Conservation (phyloP, 31 red algal genomes). For the Odonthalia washingtoniensis region DNA sequence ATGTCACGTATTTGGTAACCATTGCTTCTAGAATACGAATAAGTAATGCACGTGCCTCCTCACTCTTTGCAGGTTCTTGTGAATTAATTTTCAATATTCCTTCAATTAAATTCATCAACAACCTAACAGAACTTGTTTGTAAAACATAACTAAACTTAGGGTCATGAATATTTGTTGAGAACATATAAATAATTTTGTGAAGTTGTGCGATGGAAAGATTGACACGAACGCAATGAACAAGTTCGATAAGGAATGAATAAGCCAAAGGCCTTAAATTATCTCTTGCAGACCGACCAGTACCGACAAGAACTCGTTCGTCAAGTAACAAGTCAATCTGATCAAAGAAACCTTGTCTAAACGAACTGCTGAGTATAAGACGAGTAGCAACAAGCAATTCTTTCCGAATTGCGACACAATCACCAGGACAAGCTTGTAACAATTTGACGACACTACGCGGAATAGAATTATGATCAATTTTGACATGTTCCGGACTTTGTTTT, state of each 20-base stretch:
- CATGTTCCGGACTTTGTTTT: constrained; percentile 77
- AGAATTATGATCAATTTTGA: constrained; percentile 74
- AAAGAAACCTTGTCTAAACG: constrained; percentile 88
- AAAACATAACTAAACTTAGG: constrained; percentile 77
- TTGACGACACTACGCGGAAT: constrained; percentile 92
- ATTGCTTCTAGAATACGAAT: constrained; percentile 95
- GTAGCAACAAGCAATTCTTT: constrained; percentile 94
- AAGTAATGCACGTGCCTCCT: constrained; percentile 72
- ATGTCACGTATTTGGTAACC: constrained; percentile 77
- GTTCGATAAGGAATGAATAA: constrained; percentile 98
- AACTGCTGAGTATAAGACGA: constrained; percentile 85
- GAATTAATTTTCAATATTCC: constrained; percentile 78
- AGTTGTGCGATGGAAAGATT: constrained; percentile 82
- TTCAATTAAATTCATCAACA: constrained; percentile 95
- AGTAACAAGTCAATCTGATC: constrained; percentile 91
- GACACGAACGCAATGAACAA: constrained; percentile 92
- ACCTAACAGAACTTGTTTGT: constrained; percentile 92
- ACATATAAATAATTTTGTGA: constrained; percentile 89
- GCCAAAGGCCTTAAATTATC: constrained; percentile 93
- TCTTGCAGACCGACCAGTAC: constrained; percentile 73
- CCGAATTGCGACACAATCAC: constrained; percentile 83
- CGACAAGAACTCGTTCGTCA: constrained; percentile 90
- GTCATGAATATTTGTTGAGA: constrained; percentile 98
- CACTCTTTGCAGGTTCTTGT: background rate
- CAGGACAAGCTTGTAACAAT: constrained; percentile 88